Base-by-base conservation (phyloP, 2,329 filamentous ascomycete genomes). In the Apiospora phragmitis region DNA sequence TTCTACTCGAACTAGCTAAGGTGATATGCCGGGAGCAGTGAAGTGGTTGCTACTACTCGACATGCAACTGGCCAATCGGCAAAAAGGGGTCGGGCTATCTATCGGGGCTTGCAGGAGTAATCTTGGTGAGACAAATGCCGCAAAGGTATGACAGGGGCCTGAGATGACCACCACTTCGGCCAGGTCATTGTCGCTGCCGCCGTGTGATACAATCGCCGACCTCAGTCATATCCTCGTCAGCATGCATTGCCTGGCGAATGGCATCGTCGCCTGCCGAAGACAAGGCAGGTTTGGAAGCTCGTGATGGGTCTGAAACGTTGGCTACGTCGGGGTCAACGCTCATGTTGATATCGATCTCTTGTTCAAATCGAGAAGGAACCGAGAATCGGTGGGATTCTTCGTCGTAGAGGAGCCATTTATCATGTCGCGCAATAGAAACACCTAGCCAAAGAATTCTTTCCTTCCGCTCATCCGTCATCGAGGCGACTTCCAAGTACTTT, bases 361-460 rank as follows among this genome's bases (percentile, higher is more conserved):
- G 74, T 12, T 86, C 81, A 47, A 82, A 86, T 14, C 80, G 74
- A 0, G 76, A 66, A 0, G 76, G 71, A 0, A 85, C 83, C 0
- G 79, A 76, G 69, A 90, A 90, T 0, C 72, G 73, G 6, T 81
- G 79, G 0, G 72, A 65, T 0, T 70, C 51, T 0, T 76, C 70
- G 67, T 88, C 79, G 75, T 87, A 90, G 0, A 74, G 73, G 0
- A 90, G 75, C 82, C 85, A 88, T 29, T 81, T 82, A 1, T 79
- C 79, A 0, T 74, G 69, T 2, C 75, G 74, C 0, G 86, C 84
- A 5, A 91, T 82, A 8, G 79, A 82, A 65, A 84, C 82, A 0
- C 85, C 89, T 0, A 92, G 79, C 81, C 87, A 91, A 0, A 93
- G 76, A 0, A 91, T 86, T 0, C 91, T 83, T 69, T 89, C 87